phyloP scores from a whole-genome alignment of 352 stramenopile species.

The Plasmopara halstedii region DNA sequence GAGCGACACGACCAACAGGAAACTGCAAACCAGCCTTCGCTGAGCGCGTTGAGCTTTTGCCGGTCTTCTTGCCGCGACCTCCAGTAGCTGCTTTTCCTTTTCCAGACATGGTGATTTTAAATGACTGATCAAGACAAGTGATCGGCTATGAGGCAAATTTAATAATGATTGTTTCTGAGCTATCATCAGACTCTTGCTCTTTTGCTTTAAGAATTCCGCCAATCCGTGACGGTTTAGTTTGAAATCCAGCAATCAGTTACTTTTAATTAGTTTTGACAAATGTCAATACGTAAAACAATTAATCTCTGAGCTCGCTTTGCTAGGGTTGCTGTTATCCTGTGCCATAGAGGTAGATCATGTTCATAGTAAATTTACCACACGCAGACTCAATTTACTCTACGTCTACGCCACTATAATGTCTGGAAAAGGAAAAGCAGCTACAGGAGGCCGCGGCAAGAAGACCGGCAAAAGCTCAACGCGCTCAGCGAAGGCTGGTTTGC shows the following conservation, averaged over 20 bases:
- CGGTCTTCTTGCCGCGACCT: constrained; percentile 58
- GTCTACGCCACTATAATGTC: constrained; percentile 26
- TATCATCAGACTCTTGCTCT: too few relatives aligned
- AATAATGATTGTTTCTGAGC: constrained; percentile 14
- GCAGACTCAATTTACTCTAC: background rate
- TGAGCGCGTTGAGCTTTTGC: constrained; percentile 56
- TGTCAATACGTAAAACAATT: background rate
- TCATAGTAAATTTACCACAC: background rate
- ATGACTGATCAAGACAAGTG: constrained; percentile 17
- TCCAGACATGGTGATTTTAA: constrained; percentile 50
- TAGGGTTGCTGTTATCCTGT: too few relatives aligned
- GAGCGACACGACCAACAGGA: constrained; percentile 90
- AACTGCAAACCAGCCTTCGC: constrained; percentile 94
- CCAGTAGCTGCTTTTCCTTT: constrained; percentile 70
- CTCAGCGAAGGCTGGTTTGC: constrained; percentile 89
- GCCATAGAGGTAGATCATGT: background rate
- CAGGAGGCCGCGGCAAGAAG: constrained; percentile 65
- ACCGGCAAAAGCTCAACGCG: constrained; percentile 46
- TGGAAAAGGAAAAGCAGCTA: constrained; percentile 72
- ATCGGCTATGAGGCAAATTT: constrained; percentile 37
- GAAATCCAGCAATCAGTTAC: background rate
- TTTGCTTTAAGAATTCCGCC: background rate
- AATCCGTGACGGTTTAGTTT: background rate
- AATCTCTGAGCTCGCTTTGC: background rate
- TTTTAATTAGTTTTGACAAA: background rate